Percentiles rank a stretch among this genome's conserved stretches.
These are phyloP conservation scores for Aspergillus pseudoglaucus DNA, from an alignment of 2,329 filamentous ascomycete species.

Conservation along the genomic window DNA sequence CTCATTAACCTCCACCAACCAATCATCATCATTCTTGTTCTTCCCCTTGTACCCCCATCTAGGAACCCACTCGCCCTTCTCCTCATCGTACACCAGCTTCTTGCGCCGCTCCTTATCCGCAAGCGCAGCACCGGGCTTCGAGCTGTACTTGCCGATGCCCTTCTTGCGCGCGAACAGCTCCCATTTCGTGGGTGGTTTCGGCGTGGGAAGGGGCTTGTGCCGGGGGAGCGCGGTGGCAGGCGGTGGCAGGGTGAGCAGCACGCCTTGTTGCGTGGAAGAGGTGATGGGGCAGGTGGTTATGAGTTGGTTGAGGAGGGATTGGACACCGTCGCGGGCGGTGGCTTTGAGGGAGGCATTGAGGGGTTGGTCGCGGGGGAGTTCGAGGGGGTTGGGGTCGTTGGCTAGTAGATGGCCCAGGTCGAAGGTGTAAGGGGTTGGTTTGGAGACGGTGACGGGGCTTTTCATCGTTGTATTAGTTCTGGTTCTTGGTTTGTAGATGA, in stretches of 20 bases:
- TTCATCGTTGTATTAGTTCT: conserved; percentile 7
- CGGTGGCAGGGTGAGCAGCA: conserved; percentile 71
- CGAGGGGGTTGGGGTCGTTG: conserved; percentile 78
- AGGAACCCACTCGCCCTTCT: conserved; percentile 77
- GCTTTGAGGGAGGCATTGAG: conserved; percentile 64
- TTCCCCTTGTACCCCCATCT: conserved; percentile 93
- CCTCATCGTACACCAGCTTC: conserved; percentile 79
- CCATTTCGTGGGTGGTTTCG: conserved; percentile 86
- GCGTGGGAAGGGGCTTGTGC: conserved; percentile 81
- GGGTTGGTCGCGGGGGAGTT: conserved; percentile 42
- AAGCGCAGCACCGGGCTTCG: conserved; percentile 44
- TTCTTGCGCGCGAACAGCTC: conserved; percentile 94
- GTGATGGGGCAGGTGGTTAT: conserved; percentile 78
- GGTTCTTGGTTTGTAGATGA: background rate
- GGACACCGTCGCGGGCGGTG: conserved; percentile 80
- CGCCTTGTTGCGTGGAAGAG: conserved; percentile 57
- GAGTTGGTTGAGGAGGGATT: conserved; percentile 89
- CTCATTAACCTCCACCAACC: conserved; percentile 87
- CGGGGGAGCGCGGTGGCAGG: conserved; percentile 68
- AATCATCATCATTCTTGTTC: conserved; percentile 79
- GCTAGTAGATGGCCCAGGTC: conserved; percentile 82
- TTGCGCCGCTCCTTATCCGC: conserved; percentile 59
- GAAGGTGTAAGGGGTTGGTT: conserved; percentile 86
- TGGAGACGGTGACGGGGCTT: conserved; percentile 60
- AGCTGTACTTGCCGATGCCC: conserved; percentile 81